Evolutionary conservation across 2,329 filamentous ascomycete genomes (phyloP).

Genomic region (Colletotrichum tropicale): DNA sequence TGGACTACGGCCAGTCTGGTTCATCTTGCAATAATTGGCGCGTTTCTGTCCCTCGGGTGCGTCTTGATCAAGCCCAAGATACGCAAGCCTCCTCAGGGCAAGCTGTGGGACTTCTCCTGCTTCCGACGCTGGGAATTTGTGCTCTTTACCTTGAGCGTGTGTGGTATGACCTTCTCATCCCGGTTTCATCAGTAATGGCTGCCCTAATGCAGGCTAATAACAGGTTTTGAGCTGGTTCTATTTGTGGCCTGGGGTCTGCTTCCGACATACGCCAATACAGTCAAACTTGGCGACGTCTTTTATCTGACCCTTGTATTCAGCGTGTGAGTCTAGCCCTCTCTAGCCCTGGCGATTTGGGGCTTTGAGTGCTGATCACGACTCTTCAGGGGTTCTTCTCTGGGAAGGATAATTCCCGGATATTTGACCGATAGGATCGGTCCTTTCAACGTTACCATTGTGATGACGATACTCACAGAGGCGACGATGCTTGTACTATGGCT

Average conservation of each 20-base stretch:
- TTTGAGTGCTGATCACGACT: not conserved
- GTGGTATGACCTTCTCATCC: conserved; percentile 22
- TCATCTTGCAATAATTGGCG: conserved; percentile 25
- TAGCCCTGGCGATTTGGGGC: not conserved
- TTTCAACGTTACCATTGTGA: conserved; percentile 28
- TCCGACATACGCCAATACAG: conserved; percentile 28
- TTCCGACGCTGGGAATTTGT: conserved; percentile 27
- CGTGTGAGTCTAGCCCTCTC: conserved; percentile 26
- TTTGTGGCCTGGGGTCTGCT: conserved; percentile 34
- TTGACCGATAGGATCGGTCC: conserved; percentile 24
- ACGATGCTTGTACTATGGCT: conserved; percentile 28
- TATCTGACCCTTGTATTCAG: conserved; percentile 34
- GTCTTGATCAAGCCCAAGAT: conserved; percentile 23
- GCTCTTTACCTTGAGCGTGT: conserved; percentile 29
- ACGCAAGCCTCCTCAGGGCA: not conserved
- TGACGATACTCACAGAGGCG: conserved; percentile 27
- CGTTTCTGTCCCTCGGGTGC: conserved; percentile 23
- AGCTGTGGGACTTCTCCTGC: conserved; percentile 15
- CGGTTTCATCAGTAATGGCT: not conserved
- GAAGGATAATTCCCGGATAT: conserved; percentile 28
- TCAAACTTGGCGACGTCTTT: conserved; percentile 27
- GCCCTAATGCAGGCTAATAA: not conserved
- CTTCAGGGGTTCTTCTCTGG: conserved; percentile 29
- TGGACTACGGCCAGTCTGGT: conserved; percentile 26
- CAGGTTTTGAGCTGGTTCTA: conserved; percentile 34